A percentile compares a stretch with the other conserved stretches of the same genome.
Evolutionary conservation across 495 filamentous ascomycete genomes (phyloP).

Genomic region (Aspergillus sclerotioniger): DNA sequence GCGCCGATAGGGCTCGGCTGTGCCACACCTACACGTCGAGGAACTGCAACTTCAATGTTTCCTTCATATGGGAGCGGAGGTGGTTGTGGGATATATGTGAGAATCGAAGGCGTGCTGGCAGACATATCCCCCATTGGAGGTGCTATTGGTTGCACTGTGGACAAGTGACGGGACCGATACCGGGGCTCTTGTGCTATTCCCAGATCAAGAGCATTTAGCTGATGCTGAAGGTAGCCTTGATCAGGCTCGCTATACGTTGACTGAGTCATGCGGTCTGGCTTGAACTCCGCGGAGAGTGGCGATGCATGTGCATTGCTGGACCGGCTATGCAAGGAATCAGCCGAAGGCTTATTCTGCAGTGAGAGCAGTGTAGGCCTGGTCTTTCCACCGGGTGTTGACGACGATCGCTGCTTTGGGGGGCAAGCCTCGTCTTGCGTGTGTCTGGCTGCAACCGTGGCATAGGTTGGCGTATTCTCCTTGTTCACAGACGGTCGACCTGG

Average conservation of each 20-base stretch:
- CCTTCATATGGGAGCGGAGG: slow-evolving; percentile 34
- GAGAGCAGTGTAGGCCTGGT: slow-evolving; percentile 14
- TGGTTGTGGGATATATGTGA: slow-evolving; percentile 19
- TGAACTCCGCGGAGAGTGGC: slow-evolving; percentile 35
- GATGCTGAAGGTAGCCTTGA: slow-evolving; percentile 14
- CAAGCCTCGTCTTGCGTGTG: slow-evolving; percentile 19
- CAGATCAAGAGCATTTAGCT: slow-evolving; percentile 23
- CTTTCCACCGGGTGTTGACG: slow-evolving; percentile 20
- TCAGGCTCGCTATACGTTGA: slow-evolving; percentile 44
- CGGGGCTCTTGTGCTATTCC: slow-evolving; percentile 26
- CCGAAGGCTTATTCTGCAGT: slow-evolving; percentile 34
- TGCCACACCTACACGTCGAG: slow-evolving; percentile 15
- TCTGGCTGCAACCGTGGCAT: slow-evolving; percentile 28
- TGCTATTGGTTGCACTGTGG: slow-evolving; percentile 18
- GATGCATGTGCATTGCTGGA: slow-evolving; percentile 30
- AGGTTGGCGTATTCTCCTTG: slow-evolving; percentile 31
- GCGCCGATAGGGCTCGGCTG: slow-evolving; percentile 1
- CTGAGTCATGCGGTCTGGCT: slow-evolving; percentile 24
- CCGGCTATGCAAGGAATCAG: slow-evolving; percentile 32
- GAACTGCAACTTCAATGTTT: slow-evolving; percentile 26
- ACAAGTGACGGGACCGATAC: slow-evolving; percentile 28
- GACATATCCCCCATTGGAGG: slow-evolving; percentile 25
- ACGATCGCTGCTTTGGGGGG: slow-evolving; percentile 24
- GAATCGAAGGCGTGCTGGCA: slow-evolving; percentile 29
- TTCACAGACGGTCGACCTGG: neutral